Evolutionary conservation across 2,329 filamentous ascomycete genomes (phyloP), one percentile per base, ranked within the genome.

Genomic region (Aspergillus pseudonomiae): DNA sequence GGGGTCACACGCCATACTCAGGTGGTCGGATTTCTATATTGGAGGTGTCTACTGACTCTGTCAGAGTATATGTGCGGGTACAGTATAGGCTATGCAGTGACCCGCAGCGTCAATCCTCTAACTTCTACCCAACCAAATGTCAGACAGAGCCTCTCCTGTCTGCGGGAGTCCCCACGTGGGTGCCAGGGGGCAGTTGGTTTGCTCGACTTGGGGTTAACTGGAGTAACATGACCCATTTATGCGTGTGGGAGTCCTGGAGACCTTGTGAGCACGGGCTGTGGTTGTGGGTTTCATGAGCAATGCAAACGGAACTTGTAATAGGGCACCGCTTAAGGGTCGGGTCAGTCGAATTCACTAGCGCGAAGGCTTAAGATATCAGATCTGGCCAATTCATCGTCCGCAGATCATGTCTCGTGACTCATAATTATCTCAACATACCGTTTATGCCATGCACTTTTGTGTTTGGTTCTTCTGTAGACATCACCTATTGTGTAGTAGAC

Each of bases 401-500:
- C 30, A 55, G 52, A 55, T 55, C 52, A 55, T 24, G 28, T 52
- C 48, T 52, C 28, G 28, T 52, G 48, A 52, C 48, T 52, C 16
- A 24, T 32, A 6, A 52, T 32, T 52, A 10, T 14, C 32, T 21
- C 28, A 34, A 34, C 16, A 52, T 9, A 32, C 46, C 26, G 16
- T 28, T 11, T 14, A 9, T 28, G 9, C 9, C 11, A 19, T 28
- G 10, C 6, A 19, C 16, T 19, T 10, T 30, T 6, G 19, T 43
- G 77, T 19, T 16, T 26, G 19, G 9, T 43, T 48, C 7, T 54
- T 60, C 19, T 30, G 19, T 6, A 34, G 52, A 3, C 2, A 24
- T 9, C 16, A 16, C n/a, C 10, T 39, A 4, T 56, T 34, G 24
- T 34, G 19, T 28, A 32, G 48, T 6, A 32, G 9, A n/a, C 28